Base-by-base conservation (phyloP, 257 asterid genomes). In the Leonotis leonurus region DNA sequence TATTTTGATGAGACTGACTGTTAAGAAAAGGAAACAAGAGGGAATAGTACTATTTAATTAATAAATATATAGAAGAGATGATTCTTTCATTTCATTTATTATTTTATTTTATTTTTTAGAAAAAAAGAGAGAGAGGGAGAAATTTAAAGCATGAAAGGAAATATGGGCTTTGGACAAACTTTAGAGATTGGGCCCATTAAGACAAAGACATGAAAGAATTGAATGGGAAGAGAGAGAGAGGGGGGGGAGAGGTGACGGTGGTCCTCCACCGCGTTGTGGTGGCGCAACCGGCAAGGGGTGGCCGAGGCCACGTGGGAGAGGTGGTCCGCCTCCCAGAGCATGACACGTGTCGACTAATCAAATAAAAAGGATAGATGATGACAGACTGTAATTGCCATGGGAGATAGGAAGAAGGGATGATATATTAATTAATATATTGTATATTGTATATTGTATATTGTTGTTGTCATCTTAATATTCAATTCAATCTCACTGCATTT, bases 291-390 rank as follows among this genome's bases (percentile, higher is more conserved):
- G 89, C 89, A 88, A 72, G 76, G 77, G 68, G 66, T 83, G 86
- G 81, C 83, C 86, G 48, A 11, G 57, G 79, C 76, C 93, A 89
- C 87, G 86, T 86, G 95, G 92, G 85, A 56, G 78, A 20, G 52
- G 95, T 86, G 96, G 96, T 89, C 93, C 14, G 16, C 46, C 52
- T 43, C 61, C 65, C 30, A 8, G 10, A 6, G 4, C 0, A 0
- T 1, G 77, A 70, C 88, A 81, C 77, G 82, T 89, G 78, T 70
- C 48, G 4, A 1, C 17, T 4, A 4, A 11, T 6, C 30, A 44
- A 14, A 24, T 4, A 12, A 11, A 46, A 26, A 20, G 54, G 58
- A 73, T 54, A 49, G 41, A 29, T 49, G 43, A 40, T 78, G 86
- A 80, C 83, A 73, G 83, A 35, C 80, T 77, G 89, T 70, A 67